phyloP scores from a whole-genome alignment of 2,329 filamentous ascomycete genomes.

The Teratosphaeria viscida region DNA sequence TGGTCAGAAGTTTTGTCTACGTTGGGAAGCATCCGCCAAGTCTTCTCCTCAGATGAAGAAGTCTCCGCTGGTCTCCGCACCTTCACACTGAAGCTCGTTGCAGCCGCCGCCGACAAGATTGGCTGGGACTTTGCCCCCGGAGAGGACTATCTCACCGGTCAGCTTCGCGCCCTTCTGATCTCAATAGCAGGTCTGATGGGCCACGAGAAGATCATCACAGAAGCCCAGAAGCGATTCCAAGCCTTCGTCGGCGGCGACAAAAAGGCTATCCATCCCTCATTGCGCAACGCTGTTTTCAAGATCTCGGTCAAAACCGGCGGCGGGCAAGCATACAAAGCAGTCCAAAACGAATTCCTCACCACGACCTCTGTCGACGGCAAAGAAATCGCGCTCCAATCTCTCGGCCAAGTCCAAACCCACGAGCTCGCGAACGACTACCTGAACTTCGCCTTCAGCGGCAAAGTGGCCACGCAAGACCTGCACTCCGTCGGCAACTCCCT shows the following conservation, averaged over 20 bases:
- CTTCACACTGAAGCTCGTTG: constrained; percentile 68
- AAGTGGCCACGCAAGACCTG: constrained; percentile 78
- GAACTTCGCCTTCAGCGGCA: constrained; percentile 68
- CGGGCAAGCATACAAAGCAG: constrained; percentile 56
- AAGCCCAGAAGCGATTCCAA: constrained; percentile 70
- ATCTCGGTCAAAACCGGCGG: constrained; percentile 66
- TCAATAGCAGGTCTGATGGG: constrained; percentile 62
- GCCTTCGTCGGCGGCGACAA: constrained; percentile 62
- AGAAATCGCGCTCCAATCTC: constrained; percentile 66
- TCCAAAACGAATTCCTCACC: constrained; percentile 75
- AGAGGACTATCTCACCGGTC: constrained; percentile 72
- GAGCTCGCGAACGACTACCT: constrained; percentile 59
- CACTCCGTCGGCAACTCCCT: constrained; percentile 70
- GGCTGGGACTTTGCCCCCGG: constrained; percentile 73
- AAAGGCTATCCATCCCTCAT: constrained; percentile 65
- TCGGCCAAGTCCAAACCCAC: constrained; percentile 62
- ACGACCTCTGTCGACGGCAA: constrained; percentile 85
- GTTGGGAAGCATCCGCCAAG: constrained; percentile 65
- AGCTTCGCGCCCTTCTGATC: constrained; percentile 75
- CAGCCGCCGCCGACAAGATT: constrained; percentile 62
- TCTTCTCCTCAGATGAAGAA: constrained; percentile 67
- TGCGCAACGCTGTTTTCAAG: constrained; percentile 71
- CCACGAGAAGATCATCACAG: constrained; percentile 59
- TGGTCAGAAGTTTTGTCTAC: constrained; percentile 78
- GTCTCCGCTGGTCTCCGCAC: constrained; percentile 64